Evolutionary conservation across 257 asterid genomes (phyloP).

Genomic region (Lycium barbarum): DNA sequence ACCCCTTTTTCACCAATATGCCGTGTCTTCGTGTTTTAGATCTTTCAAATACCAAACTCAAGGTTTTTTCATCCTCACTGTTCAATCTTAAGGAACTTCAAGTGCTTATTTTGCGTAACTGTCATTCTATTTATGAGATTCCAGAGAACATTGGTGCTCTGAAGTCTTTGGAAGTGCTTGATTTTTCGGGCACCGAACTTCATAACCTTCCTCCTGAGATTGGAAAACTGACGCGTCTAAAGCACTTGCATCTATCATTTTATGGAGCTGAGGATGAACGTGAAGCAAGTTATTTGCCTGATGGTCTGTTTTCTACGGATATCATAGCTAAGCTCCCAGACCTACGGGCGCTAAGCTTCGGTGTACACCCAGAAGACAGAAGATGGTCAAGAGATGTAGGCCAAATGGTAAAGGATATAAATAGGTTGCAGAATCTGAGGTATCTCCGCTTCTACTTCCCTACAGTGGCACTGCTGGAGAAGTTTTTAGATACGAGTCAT

Average conservation of each 20-base stretch:
- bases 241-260: constrained; percentile 38
- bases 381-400: constrained; percentile 36
- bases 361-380: constrained; percentile 44
- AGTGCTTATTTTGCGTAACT: constrained; percentile 37
- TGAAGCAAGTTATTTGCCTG: constrained; percentile 31
- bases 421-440: constrained; percentile 25
- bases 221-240: constrained; percentile 31
- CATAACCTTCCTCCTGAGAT: constrained; percentile 34
- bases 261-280: constrained; percentile 44
- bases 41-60: constrained; percentile 40
- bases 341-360: constrained; percentile 34
- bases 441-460: constrained; percentile 45
- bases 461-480: constrained; percentile 26
- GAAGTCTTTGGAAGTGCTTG: constrained; percentile 37
- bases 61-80: constrained; percentile 39
- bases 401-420: constrained; percentile 16
- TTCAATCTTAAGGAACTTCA: constrained; percentile 34
- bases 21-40: constrained; percentile 37
- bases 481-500: constrained; percentile 26
- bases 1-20: constrained; percentile 35
- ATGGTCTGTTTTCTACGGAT: constrained; percentile 26
- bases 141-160: constrained; percentile 30
- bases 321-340: constrained; percentile 36
- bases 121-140: constrained; percentile 30
- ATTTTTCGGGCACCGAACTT: constrained; percentile 43